phyloP scores from a whole-genome alignment of 495 filamentous ascomycete species.

The Xylaria curta region DNA sequence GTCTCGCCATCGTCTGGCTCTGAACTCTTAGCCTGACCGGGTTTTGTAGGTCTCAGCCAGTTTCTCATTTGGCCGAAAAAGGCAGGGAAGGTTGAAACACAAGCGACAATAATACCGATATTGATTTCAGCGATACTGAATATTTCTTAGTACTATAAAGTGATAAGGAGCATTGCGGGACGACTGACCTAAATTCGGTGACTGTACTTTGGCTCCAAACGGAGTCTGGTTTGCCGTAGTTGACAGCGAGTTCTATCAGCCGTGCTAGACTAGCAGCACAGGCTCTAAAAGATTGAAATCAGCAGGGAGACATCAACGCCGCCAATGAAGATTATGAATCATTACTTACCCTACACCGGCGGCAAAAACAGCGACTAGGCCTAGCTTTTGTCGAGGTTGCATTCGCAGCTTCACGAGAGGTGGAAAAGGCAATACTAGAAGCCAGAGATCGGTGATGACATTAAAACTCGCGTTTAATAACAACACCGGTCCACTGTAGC shows the following conservation, averaged over 20 bases:
- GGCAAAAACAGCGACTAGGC: neutral
- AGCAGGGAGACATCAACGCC: neutral
- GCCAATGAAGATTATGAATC: neutral
- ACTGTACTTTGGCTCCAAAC: neutral
- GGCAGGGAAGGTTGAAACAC: neutral
- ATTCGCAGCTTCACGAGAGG: neutral
- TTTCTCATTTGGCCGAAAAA: conserved; percentile 4
- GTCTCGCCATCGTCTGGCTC: neutral
- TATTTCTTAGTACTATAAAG: neutral
- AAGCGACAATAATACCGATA: conserved; percentile 13
- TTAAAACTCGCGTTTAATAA: neutral
- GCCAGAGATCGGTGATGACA: neutral
- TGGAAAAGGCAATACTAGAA: neutral
- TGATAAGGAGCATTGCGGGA: neutral
- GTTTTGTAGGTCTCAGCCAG: neutral
- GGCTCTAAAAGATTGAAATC: neutral
- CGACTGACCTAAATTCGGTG: neutral
- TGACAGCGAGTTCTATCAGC: neutral
- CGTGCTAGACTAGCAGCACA: neutral
- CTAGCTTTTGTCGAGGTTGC: neutral
- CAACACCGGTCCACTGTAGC: neutral
- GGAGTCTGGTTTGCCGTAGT: neutral
- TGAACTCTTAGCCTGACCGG: neutral
- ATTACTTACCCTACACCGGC: neutral
- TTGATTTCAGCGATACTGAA: neutral